Conservation (phyloP, 164 flowering plant species). For the Litsea cubeba region DNA sequence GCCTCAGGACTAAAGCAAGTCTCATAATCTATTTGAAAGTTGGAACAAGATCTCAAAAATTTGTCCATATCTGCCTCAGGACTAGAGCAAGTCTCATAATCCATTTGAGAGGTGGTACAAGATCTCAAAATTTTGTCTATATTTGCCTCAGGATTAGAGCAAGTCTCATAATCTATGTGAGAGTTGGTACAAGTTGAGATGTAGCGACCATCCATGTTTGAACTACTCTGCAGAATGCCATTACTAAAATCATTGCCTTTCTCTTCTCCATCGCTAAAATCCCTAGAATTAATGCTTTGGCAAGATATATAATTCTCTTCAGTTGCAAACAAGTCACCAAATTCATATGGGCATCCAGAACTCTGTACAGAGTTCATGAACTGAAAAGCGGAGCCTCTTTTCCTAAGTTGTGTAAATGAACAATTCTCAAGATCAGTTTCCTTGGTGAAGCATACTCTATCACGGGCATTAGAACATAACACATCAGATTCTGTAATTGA, state of each 20-base stretch:
- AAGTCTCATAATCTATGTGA: slow-evolving; percentile 14
- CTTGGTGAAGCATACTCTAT: slow-evolving; percentile 17
- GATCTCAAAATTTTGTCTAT: slow-evolving; percentile 6
- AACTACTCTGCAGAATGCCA: slow-evolving; percentile 19
- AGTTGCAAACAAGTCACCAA: slow-evolving; percentile 11
- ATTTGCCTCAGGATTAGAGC: slow-evolving; percentile 14
- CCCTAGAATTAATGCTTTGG: slow-evolving; percentile 9
- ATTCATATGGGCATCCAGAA: slow-evolving; percentile 16
- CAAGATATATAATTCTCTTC: slow-evolving; percentile 17
- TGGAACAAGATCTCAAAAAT: slow-evolving; percentile 11
- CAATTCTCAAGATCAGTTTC: slow-evolving; percentile 17
- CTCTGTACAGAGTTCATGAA: slow-evolving; percentile 20
- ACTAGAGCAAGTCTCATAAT: slow-evolving; percentile 14
- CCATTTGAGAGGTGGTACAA: slow-evolving; percentile 12
- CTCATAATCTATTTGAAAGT: slow-evolving; percentile 12
- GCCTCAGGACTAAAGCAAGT: slow-evolving; percentile 14
- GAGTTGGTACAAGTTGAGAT: slow-evolving; percentile 14
- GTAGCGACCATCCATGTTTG: slow-evolving; percentile 17
- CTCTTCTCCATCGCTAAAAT: slow-evolving; percentile 22
- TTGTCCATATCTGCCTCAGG: slow-evolving; percentile 11
- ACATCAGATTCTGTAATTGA: slow-evolving; percentile 18
- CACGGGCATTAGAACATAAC: slow-evolving; percentile 11
- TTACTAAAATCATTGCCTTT: slow-evolving; percentile 14
- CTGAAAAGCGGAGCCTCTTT: slow-evolving; percentile 13
- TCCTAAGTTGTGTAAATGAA: slow-evolving; percentile 9